Conservation (phyloP, 202 grass and related monocot species). For the Cymbopogon flexuosus region DNA sequence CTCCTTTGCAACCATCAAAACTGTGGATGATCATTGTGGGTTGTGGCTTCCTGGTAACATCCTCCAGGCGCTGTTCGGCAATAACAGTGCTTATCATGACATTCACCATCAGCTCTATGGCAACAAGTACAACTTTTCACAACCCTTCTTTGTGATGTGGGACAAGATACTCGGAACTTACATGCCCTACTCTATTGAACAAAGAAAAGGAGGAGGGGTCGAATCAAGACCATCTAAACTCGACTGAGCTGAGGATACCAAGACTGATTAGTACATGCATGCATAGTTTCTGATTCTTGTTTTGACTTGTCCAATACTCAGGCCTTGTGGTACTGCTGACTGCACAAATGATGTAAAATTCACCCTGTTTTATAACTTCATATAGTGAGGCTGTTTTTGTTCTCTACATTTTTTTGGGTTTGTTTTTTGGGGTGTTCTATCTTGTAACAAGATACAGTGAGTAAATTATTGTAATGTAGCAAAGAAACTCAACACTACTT, state of each 20-base stretch:
- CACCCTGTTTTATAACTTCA: conserved; percentile 24
- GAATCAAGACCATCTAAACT: conserved; percentile 54
- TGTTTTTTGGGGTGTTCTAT: conserved; percentile 23
- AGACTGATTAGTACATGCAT: conserved; percentile 34
- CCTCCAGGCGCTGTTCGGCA: conserved; percentile 61
- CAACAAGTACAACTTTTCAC: conserved; percentile 89
- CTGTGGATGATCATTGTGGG: conserved; percentile 80
- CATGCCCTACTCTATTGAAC: conserved; percentile 65
- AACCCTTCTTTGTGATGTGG: conserved; percentile 84
- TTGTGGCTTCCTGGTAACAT: conserved; percentile 78
- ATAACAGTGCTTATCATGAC: conserved; percentile 84
- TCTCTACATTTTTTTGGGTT: conserved; percentile 9
- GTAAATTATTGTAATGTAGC: conserved; percentile 45
- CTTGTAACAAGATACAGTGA: conserved; percentile 43
- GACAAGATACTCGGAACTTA: conserved; percentile 81
- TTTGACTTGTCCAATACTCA: conserved; percentile 18
- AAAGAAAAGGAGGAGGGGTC: conserved; percentile 49
- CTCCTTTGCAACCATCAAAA: conserved; percentile 79
- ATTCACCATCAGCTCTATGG: conserved; percentile 79
- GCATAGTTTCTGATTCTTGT: conserved; percentile 33
- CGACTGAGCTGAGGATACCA: conserved; percentile 13
- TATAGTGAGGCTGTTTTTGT: conserved; percentile 34
- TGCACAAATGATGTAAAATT: conserved; percentile 28
- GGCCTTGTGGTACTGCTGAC: conserved; percentile 16
- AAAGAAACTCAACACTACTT: conserved; percentile 38